Evolutionary conservation across 257 asterid genomes (phyloP), one percentile per base, ranked within the genome.

Genomic region (Solanum medicagineum): DNA sequence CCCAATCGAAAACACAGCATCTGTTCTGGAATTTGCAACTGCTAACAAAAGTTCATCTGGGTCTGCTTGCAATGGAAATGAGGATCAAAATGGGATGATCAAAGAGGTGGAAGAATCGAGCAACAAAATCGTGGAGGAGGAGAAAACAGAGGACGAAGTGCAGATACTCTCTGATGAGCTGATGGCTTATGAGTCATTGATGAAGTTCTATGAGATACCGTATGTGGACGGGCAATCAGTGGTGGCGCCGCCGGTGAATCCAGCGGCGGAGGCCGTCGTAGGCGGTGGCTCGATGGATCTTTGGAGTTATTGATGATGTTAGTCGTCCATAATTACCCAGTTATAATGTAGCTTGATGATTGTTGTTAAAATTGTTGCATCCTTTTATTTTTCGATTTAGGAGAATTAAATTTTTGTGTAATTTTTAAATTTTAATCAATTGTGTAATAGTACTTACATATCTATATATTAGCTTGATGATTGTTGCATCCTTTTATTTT

Each of bases 131-230:
- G 11, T 66, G 0, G 49, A 68, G 47, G 87, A 32, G 29, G 15
- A 17, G 2, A 66, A 81, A 24, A 15, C 20, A 24, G 85, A 84
- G 81, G 68, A 81, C n/a, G 85, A 90, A 83, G 91, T 94, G 89
- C 85, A 92, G 93, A 92, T 88, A 90, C 90, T 94, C 81, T 85
- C 93, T 71, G 95, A 95, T 81, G 99, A 95, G 87, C 89, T 95
- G 73, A 89, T 90, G 94, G 99, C 98, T 44, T 95, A 90, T 24
- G 98, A 95, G 63, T 84, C 93, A 9, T 92, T 75, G 90, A 95
- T 93, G 99, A 90, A 89, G 86, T 95, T 95, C 81, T 94, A 90
- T 79, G 95, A 94, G 90, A 89, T 94, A n/a, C 99, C 99, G 44
- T 95, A 92, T 81, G 92, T 94, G 4, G 98, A 95, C 69, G 99